These are phyloP conservation scores for Begonia masoniana DNA, from an alignment of 306 rosid genomes.

Conservation along the genomic window DNA sequence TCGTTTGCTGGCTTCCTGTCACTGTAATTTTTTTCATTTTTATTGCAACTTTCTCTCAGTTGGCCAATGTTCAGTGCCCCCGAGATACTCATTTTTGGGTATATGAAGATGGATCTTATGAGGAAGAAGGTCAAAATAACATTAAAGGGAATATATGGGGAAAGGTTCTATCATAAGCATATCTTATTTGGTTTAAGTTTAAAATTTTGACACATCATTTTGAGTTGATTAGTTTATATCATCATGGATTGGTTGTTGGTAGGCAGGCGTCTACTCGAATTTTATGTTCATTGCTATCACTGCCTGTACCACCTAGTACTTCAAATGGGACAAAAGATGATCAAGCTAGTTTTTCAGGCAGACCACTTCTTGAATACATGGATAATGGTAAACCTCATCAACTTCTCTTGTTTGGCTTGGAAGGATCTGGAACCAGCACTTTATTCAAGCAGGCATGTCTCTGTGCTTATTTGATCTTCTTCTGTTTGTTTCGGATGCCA, in stretches of 20 bases:
- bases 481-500: background rate
- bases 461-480: background rate
- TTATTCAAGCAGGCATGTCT: slow-evolving; percentile 64
- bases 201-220: slow-evolving; percentile 13
- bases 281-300: slow-evolving; percentile 66
- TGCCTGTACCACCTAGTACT: slow-evolving; percentile 65
- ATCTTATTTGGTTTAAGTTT: slow-evolving; percentile 19
- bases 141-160: slow-evolving; percentile 94
- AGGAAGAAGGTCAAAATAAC: slow-evolving; percentile 96
- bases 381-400: slow-evolving; percentile 72
- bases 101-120: slow-evolving; percentile 87
- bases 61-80: slow-evolving; percentile 89
- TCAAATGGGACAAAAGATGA: slow-evolving; percentile 46
- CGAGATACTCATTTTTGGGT: slow-evolving; percentile 94
- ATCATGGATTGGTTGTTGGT: slow-evolving; percentile 61
- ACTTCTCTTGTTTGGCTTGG: slow-evolving; percentile 75
- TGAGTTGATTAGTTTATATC: slow-evolving; percentile 37
- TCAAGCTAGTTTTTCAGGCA: slow-evolving; percentile 32
- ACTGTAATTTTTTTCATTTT: background rate
- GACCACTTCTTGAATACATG: slow-evolving; percentile 63
- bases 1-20: too few species aligned
- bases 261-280: slow-evolving; percentile 94
- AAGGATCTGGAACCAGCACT: slow-evolving; percentile 86
- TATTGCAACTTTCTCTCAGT: slow-evolving; percentile 32
- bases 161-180: slow-evolving; percentile 74